phyloP scores from a whole-genome alignment of 2,329 filamentous ascomycete species.

The Monilinia fructicola region DNA sequence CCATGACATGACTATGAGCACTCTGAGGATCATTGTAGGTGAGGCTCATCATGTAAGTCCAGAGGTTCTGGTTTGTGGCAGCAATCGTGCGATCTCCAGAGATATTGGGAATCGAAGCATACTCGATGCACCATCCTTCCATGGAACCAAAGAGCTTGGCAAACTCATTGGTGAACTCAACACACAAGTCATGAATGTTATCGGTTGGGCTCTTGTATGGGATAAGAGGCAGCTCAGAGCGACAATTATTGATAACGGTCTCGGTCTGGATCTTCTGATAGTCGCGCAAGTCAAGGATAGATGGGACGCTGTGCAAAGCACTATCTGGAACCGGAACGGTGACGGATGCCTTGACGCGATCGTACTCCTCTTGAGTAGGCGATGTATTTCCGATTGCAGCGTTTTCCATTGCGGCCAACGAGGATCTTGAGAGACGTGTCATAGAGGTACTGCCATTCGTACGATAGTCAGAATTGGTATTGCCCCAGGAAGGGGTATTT shows the following conservation, averaged over 20 bases:
- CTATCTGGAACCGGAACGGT: slow-evolving; percentile 12
- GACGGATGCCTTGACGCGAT: slow-evolving; percentile 5
- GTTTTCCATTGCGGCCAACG: slow-evolving; percentile 20
- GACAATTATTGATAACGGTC: background rate
- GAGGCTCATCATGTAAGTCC: slow-evolving; percentile 43
- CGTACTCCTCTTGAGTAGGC: background rate
- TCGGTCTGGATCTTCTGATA: background rate
- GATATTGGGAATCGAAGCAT: slow-evolving; percentile 3
- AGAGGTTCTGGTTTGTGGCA: slow-evolving; percentile 37
- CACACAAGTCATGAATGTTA: slow-evolving; percentile 6
- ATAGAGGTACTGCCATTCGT: slow-evolving; percentile 10
- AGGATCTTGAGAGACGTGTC: slow-evolving; percentile 17
- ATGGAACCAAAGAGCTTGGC: slow-evolving; percentile 9
- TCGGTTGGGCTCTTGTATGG: background rate
- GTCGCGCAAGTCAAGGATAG: background rate
- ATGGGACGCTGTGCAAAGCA: slow-evolving; percentile 3
- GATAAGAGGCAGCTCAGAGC: background rate
- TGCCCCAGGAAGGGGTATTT: background rate
- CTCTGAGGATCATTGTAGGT: slow-evolving; percentile 38
- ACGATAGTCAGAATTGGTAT: background rate
- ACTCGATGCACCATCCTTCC: slow-evolving; percentile 19
- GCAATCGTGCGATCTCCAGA: slow-evolving; percentile 30
- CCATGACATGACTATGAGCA: slow-evolving; percentile 40
- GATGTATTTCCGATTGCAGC: background rate
- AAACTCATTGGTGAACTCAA: slow-evolving; percentile 13